These are phyloP conservation scores for Tetrastigma voinierianum DNA, from an alignment of 164 flowering plant species.

Conservation along the genomic window DNA sequence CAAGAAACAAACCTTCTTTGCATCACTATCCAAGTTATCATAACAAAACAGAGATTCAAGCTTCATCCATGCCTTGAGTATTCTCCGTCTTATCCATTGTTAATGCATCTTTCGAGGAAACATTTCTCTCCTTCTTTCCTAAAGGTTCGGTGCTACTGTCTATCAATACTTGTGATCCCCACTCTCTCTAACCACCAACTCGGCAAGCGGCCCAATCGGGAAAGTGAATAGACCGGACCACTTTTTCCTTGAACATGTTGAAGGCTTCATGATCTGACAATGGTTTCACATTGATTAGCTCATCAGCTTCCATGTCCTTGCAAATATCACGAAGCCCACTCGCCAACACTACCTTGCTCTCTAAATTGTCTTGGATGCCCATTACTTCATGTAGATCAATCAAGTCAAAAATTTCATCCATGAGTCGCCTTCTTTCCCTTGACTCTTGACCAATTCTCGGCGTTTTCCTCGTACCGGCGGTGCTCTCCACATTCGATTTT, in stretches of 20 bases:
- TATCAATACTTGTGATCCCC: conserved; percentile 4
- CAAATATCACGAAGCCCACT: conserved; percentile 3
- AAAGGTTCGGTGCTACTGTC: conserved; percentile 7
- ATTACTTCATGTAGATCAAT: conserved; percentile 4
- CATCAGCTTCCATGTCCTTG: conserved; percentile 8
- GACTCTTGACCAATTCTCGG: not conserved
- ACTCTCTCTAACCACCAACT: not conserved
- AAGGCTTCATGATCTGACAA: conserved; percentile 2
- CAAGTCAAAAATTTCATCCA: conserved; percentile 14
- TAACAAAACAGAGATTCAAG: conserved; percentile 9
- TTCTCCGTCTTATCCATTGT: not conserved
- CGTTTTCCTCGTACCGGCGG: not conserved
- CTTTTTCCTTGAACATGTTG: conserved; percentile 11
- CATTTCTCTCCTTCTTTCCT: not conserved
- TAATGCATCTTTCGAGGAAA: conserved; percentile 7
- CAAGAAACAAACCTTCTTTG: conserved; percentile 5
- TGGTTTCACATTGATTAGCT: conserved; percentile 6
- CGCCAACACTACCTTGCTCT: conserved; percentile 10
- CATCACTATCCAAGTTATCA: not conserved
- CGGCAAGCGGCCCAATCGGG: conserved; percentile 8
- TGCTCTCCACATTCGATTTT: not conserved
- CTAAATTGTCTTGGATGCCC: conserved; percentile 5
- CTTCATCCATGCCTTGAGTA: conserved; percentile 11
- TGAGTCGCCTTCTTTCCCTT: conserved; percentile 6
- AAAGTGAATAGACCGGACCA: not conserved